Evolutionary conservation across 208 protist genomes (phyloP), one percentile per base, ranked within the genome.

Genomic region (Jaenimonas drosophilae): DNA sequence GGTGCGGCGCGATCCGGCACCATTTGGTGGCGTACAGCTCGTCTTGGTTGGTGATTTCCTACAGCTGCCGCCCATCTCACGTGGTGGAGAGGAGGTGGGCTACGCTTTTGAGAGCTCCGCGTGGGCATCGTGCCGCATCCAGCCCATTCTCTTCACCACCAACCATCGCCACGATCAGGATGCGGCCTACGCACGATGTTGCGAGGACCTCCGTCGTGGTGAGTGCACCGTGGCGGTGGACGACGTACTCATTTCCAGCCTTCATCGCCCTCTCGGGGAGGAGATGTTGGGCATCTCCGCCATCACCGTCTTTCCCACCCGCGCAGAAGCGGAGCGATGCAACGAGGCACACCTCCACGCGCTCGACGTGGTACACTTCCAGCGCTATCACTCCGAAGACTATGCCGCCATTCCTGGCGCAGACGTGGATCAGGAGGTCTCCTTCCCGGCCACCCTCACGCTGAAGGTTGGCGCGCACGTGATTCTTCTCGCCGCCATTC

Each of bases 391-490:
- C 7, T 82, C 77, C 9, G 82, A 88, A 53, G 82, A 91, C 59
- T 85, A 87, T 49, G 74, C 77, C 2, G 54, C 63, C 7, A 38
- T 54, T 11, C 77, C 77, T 5, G 77, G 77, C 0, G 25, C 59
- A 17, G 54, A 78, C 49, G 45, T 88, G 28, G 73, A 84, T 47
- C 51, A 31, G 27, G 79, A 88, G 45, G 57, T 87, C 11, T 61
- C 66, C 7, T 58, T 86, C 2, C 68, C 64, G 7, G 26, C 61
- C 11, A 27, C 64, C 33, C 39, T 91, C 2, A 73, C 70, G 27
- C 54, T 88, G 34, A 76, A 79, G 48, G 58, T 56, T 5, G 78
- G 76, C 11, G 78, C 78, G 16, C 83, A 87, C 58, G 76, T 91
- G 25, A 67, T 91, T 2, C 65, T 91, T 19, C 57, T 88, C 5